Conservation (phyloP, 2,329 filamentous ascomycete species). For the Fusarium xyrophilum region DNA sequence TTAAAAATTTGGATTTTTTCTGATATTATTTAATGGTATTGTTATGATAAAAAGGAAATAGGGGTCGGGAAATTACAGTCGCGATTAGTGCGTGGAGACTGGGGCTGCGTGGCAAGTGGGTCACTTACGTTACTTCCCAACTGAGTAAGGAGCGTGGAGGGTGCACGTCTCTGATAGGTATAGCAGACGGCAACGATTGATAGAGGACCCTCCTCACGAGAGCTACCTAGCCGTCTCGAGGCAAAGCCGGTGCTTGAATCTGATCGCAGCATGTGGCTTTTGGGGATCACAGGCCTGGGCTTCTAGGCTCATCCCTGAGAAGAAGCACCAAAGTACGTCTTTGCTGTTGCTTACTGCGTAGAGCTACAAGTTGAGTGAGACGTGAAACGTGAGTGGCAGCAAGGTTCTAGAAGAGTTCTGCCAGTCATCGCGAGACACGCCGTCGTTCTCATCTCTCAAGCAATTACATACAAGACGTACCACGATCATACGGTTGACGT, state of each 20-base stretch:
- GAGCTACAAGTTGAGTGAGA: slow-evolving; percentile 6
- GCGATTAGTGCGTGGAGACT: too few relatives aligned
- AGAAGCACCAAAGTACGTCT: slow-evolving; percentile 12
- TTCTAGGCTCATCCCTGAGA: slow-evolving; percentile 35
- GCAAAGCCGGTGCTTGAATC: slow-evolving; percentile 36
- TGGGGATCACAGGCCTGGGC: slow-evolving; percentile 36
- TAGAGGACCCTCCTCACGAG: slow-evolving; percentile 26
- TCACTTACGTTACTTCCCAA: slow-evolving; percentile 14
- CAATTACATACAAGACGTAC: slow-evolving; percentile 33
- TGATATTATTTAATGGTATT: too few relatives aligned
- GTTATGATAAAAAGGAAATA: too few relatives aligned
- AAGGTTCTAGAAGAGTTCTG: slow-evolving; percentile 32
- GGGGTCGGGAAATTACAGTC: too few relatives aligned
- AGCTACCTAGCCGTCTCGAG: slow-evolving; percentile 31
- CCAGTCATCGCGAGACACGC: not conserved
- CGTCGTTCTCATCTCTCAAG: not conserved
- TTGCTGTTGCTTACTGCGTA: not conserved
- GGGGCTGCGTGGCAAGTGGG: too few relatives aligned
- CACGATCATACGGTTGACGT: slow-evolving; percentile 40
- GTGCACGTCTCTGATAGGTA: slow-evolving; percentile 31
- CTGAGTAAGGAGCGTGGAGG: slow-evolving; percentile 16
- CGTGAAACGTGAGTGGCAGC: not conserved
- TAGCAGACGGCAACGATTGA: slow-evolving; percentile 36
- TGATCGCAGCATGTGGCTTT: slow-evolving; percentile 42
- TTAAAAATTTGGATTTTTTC: too few relatives aligned